phyloP scores from a whole-genome alignment of 345 rosid genomes.

The Carallia pectinifolia region DNA sequence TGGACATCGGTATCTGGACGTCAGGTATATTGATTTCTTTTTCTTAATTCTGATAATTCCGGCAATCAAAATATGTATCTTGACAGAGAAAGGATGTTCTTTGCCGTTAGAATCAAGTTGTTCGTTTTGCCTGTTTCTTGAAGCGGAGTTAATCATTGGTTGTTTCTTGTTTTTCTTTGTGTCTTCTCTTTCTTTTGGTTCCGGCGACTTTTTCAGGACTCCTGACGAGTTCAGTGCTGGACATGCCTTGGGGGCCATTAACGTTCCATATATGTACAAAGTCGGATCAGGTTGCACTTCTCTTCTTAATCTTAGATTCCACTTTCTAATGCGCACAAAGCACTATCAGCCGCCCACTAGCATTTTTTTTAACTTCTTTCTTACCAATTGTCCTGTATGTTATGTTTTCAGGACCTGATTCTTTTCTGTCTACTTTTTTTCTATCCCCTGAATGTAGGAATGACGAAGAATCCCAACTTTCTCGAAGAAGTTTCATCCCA shows the following conservation, averaged over 20 bases:
- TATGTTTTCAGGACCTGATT: not conserved
- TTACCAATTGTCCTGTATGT: too few relatives aligned
- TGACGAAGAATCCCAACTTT: slow-evolving; percentile 65
- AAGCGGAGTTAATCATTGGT: too few relatives aligned
- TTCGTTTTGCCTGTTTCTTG: too few relatives aligned
- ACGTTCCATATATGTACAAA: slow-evolving; percentile 80
- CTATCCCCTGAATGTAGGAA: slow-evolving; percentile 40
- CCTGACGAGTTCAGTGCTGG: slow-evolving; percentile 80
- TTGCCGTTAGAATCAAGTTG: too few relatives aligned
- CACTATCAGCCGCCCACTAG: too few relatives aligned
- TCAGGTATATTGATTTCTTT: slow-evolving; percentile 41
- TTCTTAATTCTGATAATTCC: too few relatives aligned
- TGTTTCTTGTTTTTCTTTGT: not conserved
- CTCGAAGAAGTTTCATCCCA: slow-evolving; percentile 52
- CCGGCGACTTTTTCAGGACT: slow-evolving; percentile 39
- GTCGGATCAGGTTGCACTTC: slow-evolving; percentile 59
- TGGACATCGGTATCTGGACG: slow-evolving; percentile 76
- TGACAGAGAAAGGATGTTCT: not conserved
- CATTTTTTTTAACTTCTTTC: too few relatives aligned
- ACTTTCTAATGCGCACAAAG: too few relatives aligned
- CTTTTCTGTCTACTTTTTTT: not conserved
- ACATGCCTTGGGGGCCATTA: slow-evolving; percentile 72
- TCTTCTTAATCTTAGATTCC: too few relatives aligned
- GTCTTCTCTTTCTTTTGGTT: not conserved
- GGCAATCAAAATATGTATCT: too few relatives aligned